These are phyloP conservation scores for Ottelia alismoides DNA, from an alignment of 106 monocot genomes.

Conservation along the genomic window DNA sequence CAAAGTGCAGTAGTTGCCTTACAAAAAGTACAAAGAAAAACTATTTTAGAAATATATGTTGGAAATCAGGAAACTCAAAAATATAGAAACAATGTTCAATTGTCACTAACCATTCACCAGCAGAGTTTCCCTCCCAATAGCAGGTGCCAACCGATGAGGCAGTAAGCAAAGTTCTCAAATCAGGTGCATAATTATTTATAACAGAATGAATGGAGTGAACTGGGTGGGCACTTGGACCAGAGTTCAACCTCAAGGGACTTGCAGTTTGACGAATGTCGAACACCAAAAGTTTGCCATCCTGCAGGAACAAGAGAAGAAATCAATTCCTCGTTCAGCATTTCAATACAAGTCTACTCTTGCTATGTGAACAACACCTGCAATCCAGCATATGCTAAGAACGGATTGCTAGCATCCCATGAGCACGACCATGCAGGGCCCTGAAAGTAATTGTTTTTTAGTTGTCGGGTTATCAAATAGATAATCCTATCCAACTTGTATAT, in stretches of 20 bases:
- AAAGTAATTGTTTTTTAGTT: too few species aligned
- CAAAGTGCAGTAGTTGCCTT: too few species aligned
- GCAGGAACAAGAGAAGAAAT: neutral
- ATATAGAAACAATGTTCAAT: neutral
- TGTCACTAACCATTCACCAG: neutral
- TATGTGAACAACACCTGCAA: slow-evolving; percentile 54
- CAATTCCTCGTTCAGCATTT: too few species aligned
- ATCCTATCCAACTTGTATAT: too few species aligned
- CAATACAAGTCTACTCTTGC: too few species aligned
- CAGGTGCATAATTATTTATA: neutral
- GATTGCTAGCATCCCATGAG: slow-evolving; percentile 34
- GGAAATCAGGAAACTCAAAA: too few species aligned
- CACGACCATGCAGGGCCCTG: slow-evolving; percentile 88
- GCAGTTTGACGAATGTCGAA: slow-evolving; percentile 87
- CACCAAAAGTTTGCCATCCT: slow-evolving; percentile 66
- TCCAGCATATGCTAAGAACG: slow-evolving; percentile 68
- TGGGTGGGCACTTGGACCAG: slow-evolving; percentile 47
- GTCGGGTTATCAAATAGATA: too few species aligned
- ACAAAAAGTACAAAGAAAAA: too few species aligned
- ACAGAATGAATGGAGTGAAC: slow-evolving; percentile 60
- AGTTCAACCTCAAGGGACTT: slow-evolving; percentile 26
- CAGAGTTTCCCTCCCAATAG: slow-evolving; percentile 30
- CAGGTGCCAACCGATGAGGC: slow-evolving; percentile 78
- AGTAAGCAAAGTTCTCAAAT: slow-evolving; percentile 29
- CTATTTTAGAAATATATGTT: too few species aligned